Base-by-base conservation (phyloP, 73 alveolate genomes). In the Vitrella brassicaformis region DNA sequence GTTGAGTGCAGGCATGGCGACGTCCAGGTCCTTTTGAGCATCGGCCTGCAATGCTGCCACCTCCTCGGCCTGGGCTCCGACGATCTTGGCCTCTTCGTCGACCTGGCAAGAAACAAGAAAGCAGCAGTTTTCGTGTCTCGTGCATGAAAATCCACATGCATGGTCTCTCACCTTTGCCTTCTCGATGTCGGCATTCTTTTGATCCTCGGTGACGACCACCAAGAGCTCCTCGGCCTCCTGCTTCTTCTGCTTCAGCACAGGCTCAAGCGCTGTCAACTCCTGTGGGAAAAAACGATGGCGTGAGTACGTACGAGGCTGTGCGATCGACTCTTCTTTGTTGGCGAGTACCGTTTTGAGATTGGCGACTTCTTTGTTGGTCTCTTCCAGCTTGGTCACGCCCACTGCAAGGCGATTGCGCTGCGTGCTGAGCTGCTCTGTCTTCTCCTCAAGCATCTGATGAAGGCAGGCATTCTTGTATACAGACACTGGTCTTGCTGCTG, bases 11-110 rank as follows among this genome's bases (percentile, higher is more conserved):
- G 96, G 96, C 90, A 88, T 90, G 47, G 94, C 97, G 28, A 81
- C 82, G 64, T 90, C 96, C 86, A 94, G 85, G 65, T 92, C 97
- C 0, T 90, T 91, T 85, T 94, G 97, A 45, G 98, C 94, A 74
- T 88, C 94, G 31, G 86, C 89, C 74, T 92, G 87, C 31, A 92
- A 82, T 72, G 81, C 94, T 83, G 79, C 67, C 72, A 81, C 93
- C 74, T 86, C 85, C 46, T 71, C 85, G 70, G 64, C 78, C 67
- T 69, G 85, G 56, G 78, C 56, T 39, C 14, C 14, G 22, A 39
- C 56, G 14, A 39, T 39, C 22, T 4, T 14, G 22, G 4, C 56
- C 56, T 39, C 56, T 39, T 39, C 56, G 22, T 4, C 4, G n/a
- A n/a, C n/a, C n/a, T n/a, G n/a, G n/a, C n/a, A n/a, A n/a, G n/a